Evolutionary conservation across 768 basidiomycete genomes (phyloP), one percentile per base, ranked within the genome.

Genomic region (Lepiota brunneoincarnata): DNA sequence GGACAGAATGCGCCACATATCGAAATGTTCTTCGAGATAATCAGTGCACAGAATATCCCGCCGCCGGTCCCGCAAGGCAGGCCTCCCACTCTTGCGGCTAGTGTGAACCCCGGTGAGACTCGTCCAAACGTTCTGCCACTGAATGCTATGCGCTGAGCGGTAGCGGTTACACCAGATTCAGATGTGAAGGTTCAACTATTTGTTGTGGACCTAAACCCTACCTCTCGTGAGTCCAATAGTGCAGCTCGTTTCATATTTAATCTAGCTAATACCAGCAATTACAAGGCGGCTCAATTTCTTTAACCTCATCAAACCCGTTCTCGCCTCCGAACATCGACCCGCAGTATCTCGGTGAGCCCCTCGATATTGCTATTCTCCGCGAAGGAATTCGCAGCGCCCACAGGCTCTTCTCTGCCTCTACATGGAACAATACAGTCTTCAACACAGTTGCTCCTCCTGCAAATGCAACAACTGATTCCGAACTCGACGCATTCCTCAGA

Each of bases 261-360:
- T 6, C 4, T 18, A 14, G 9, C 23, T 21, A 10, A 38, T 23
- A 14, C 20, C 7, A 36, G 24, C 18, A 14, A 6, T 9, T 11
- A 4, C 9, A 26, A 60, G 59, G 59, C 12, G 59, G 57, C 18
- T 52, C 61, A 2, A 36, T 64, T n/a, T 49, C 61, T 2, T 58
- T 78, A 50, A 73, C 66, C 51, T 73, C 75, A 10, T 72, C 66
- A 18, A 58, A 71, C 56, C 68, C 75, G n/a, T 79, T 79, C 62
- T 66, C 66, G 26, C 34, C 62, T 21, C 79, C 80, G 0, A 49
- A 66, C 14, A 76, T 81, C 63, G 71, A 79, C 59, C 75, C 76
- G 0, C 37, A 48, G 21, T 20, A 58, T 20, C 69, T 73, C 24
- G 56, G 47, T 18, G 36, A 51, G 2, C 50, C 49, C 3, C 36